A percentile compares a stretch with the other conserved stretches of the same genome.
These are phyloP conservation scores for Mallotus repandus DNA, from an alignment of 441 rosid species.

Conservation along the genomic window DNA sequence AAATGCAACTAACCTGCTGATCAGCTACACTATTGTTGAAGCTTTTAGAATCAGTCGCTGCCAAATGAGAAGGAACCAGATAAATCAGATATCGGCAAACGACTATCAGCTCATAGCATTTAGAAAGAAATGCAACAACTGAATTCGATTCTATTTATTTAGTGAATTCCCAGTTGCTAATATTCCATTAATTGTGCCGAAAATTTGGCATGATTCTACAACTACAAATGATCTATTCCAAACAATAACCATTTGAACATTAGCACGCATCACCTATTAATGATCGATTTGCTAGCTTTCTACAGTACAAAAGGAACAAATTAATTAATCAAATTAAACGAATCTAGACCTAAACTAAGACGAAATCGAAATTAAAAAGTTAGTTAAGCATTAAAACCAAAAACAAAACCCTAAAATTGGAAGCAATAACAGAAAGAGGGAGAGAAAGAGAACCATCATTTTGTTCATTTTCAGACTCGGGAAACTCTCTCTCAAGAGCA, in stretches of 20 bases:
- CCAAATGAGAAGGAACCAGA: constrained; percentile 20
- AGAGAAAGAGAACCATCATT: constrained; percentile 35
- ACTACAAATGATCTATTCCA: too few relatives aligned
- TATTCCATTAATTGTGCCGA: too few relatives aligned
- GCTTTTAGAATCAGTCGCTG: constrained; percentile 73
- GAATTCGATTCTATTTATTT: too few relatives aligned
- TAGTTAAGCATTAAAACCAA: background rate
- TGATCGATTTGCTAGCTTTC: too few relatives aligned
- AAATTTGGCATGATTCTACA: too few relatives aligned
- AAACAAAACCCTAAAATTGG: too few relatives aligned
- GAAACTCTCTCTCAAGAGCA: constrained; percentile 53
- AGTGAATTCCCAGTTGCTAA: too few relatives aligned
- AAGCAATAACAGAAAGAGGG: background rate
- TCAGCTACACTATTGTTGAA: constrained; percentile 79
- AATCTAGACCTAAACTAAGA: background rate
- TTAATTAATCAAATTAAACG: background rate
- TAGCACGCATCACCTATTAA: too few relatives aligned
- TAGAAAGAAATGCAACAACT: too few relatives aligned
- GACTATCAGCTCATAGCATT: too few relatives aligned
- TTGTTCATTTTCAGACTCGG: constrained; percentile 50
- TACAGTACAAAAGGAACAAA: too few relatives aligned
- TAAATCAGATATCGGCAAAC: background rate
- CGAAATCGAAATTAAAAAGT: background rate
- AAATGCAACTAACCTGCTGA: constrained; percentile 54
- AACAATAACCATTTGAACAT: too few relatives aligned